A percentile compares a stretch with the other conserved stretches of the same genome.
These are phyloP conservation scores for Teunomyces tritomae DNA, from an alignment of 805 yeast species.

Conservation along the genomic window DNA sequence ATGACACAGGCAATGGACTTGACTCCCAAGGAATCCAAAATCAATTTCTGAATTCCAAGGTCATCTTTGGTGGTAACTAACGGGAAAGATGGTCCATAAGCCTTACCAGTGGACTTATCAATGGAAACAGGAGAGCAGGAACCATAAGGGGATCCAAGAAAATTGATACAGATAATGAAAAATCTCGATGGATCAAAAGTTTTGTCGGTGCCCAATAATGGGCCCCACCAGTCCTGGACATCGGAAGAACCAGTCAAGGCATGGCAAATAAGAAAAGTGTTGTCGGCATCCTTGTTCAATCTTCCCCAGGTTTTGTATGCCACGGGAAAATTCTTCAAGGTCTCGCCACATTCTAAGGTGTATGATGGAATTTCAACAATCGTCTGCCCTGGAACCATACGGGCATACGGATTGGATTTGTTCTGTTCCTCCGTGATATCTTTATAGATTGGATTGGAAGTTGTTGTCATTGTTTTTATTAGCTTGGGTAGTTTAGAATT, in stretches of 20 bases:
- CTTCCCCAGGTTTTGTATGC: slow-evolving; percentile 97
- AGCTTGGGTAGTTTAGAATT: background rate
- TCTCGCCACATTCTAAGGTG: slow-evolving; percentile 79
- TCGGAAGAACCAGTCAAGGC: slow-evolving; percentile 96
- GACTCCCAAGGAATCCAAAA: slow-evolving; percentile 80
- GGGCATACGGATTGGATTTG: slow-evolving; percentile 61
- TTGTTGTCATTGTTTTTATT: slow-evolving; percentile 1
- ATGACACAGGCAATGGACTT: slow-evolving; percentile 76
- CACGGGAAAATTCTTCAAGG: slow-evolving; percentile 71
- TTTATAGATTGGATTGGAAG: slow-evolving; percentile 22
- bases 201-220: slow-evolving; percentile 75
- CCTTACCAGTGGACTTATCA: slow-evolving; percentile 71
- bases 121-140: slow-evolving; percentile 85
- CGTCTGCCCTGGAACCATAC: slow-evolving; percentile 71
- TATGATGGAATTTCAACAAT: slow-evolving; percentile 75
- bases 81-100: slow-evolving; percentile 95
- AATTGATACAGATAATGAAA: slow-evolving; percentile 83
- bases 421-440: slow-evolving; percentile 46
- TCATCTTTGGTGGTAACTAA: slow-evolving; percentile 93
- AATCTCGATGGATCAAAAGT: slow-evolving; percentile 91
- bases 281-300: slow-evolving; percentile 64
- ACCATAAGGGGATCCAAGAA: slow-evolving; percentile 97
- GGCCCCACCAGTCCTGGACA: slow-evolving; percentile 99
- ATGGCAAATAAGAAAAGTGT: slow-evolving; percentile 89
- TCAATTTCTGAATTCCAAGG: slow-evolving; percentile 69